Base-by-base conservation (phyloP, 768 basidiomycete genomes). In the Daedaleopsis sinensis region DNA sequence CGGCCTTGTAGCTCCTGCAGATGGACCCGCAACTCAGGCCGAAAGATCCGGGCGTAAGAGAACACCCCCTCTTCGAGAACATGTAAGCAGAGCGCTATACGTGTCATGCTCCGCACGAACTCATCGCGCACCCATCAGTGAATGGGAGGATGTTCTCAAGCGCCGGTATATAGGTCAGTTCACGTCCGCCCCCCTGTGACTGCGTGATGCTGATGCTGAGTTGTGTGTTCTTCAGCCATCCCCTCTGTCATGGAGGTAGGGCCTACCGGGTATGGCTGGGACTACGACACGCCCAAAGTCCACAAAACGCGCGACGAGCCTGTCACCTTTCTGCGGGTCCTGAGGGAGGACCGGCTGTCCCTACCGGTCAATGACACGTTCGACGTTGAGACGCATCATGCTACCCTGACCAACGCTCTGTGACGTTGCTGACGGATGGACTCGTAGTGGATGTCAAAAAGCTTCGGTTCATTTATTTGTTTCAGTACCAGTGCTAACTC, bases 61-160 rank as follows among this genome's bases (percentile, higher is more conserved):
- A 18, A 18, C 46, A 48, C 10, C 46, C 57, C 6, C 54, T 58
- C 37, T 52, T 63, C 44, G 5, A 13, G 1, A 38, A 27, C 5
- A 7, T 58, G 61, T 63, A 12, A 19, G 57, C 39, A 9, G 36
- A 15, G n/a, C 21, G 3, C n/a, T n/a, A 27, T 36, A 24, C 18
- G 8, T 27, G 38, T 24, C 15, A 36, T 46, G 42, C 16, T 42
- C 32, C 12, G 19, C 24, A 27, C n/a, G 42, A 9, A 16, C 38
- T 23, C 23, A 32, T 32, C 3, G 18, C n/a, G n/a, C 44, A 21
- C 19, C 13, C 8, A 18, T 10, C 16, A 63, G 61, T 1, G 46
- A 63, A n/a, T 63, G 61, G 61, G 38, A 54, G 5, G 57, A 43
- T 27, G 61, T 63, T 5, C 37, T 39, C 19, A 24, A 48, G 11